phyloP scores from a whole-genome alignment of 306 rosid species.

The Pachyrhizus erosus region DNA sequence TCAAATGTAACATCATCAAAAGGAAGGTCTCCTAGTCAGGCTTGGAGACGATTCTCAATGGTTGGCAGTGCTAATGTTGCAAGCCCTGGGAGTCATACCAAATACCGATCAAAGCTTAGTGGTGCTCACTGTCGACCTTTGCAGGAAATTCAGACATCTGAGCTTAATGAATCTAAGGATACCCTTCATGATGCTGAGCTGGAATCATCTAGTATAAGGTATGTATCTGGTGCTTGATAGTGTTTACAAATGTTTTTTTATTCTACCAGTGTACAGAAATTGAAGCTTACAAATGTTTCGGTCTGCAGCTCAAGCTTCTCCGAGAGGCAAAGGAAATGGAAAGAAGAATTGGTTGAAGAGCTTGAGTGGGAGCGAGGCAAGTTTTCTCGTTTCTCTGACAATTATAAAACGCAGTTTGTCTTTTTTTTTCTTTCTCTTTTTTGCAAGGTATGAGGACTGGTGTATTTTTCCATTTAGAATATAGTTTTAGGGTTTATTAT shows the following conservation, averaged over 20 bases:
- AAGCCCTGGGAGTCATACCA: constrained; percentile 56
- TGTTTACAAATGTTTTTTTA: constrained; percentile 36
- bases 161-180: constrained; percentile 64
- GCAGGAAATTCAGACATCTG: constrained; percentile 83
- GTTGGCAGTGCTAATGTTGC: constrained; percentile 49
- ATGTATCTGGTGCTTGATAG: constrained; percentile 34
- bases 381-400: constrained; percentile 34
- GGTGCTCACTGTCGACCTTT: constrained; percentile 60
- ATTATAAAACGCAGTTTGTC: constrained; percentile 1
- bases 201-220: constrained; percentile 65
- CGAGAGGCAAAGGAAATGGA: constrained; percentile 87
- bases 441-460: neutral
- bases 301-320: constrained; percentile 69
- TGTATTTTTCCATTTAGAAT: constrained; percentile 32
- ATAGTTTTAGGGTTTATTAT: neutral
- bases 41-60: constrained; percentile 69
- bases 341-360: constrained; percentile 88
- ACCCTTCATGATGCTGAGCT: constrained; percentile 54
- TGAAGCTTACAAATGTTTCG: constrained; percentile 20
- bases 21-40: constrained; percentile 65
- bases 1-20: constrained; percentile 63
- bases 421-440: neutral
- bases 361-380: constrained; percentile 77
- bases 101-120: constrained; percentile 52
- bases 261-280: constrained; percentile 18